A percentile compares a stretch with the other conserved stretches of the same genome.
phyloP scores from a whole-genome alignment of 2,329 filamentous ascomycete species.

The Nothophoma quercina region DNA sequence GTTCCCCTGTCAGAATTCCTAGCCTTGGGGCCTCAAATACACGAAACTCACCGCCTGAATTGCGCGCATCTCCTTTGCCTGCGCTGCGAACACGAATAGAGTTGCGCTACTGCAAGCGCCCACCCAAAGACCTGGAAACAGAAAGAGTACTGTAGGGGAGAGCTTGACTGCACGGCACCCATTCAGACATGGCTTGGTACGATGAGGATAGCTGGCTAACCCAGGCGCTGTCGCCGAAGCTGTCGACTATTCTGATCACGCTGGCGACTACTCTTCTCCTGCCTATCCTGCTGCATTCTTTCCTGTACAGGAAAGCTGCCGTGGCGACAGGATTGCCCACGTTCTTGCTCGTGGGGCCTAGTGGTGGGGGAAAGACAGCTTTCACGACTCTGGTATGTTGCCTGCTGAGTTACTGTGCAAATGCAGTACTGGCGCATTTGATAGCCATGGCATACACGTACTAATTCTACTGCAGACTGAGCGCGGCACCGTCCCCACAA shows the following conservation, averaged over 20 bases:
- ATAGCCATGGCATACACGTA: neutral
- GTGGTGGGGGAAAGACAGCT: constrained; percentile 85
- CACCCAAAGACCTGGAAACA: constrained; percentile 1
- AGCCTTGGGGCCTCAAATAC: constrained; percentile 8
- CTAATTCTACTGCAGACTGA: constrained; percentile 52
- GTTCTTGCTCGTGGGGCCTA: constrained; percentile 82
- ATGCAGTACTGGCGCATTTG: neutral
- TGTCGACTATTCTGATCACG: constrained; percentile 69
- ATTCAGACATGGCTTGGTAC: constrained; percentile 48
- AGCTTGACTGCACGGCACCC: neutral
- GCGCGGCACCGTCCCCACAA: constrained; percentile 62
- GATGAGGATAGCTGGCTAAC: constrained; percentile 55
- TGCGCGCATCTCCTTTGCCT: constrained; percentile 21
- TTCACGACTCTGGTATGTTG: constrained; percentile 75
- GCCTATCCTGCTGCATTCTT: constrained; percentile 78
- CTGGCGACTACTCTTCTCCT: constrained; percentile 73
- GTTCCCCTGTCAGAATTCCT: constrained; percentile 7
- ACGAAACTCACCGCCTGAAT: constrained; percentile 17
- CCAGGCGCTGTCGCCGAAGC: constrained; percentile 54
- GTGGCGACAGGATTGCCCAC: constrained; percentile 72
- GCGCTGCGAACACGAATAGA: constrained; percentile 3
- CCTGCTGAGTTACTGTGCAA: neutral
- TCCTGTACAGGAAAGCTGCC: constrained; percentile 72
- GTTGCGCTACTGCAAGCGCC: constrained; percentile 17
- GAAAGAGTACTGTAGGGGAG: neutral